Evolutionary conservation across 2,329 filamentous ascomycete genomes (phyloP).

Genomic region (Diaporthe australafricana): DNA sequence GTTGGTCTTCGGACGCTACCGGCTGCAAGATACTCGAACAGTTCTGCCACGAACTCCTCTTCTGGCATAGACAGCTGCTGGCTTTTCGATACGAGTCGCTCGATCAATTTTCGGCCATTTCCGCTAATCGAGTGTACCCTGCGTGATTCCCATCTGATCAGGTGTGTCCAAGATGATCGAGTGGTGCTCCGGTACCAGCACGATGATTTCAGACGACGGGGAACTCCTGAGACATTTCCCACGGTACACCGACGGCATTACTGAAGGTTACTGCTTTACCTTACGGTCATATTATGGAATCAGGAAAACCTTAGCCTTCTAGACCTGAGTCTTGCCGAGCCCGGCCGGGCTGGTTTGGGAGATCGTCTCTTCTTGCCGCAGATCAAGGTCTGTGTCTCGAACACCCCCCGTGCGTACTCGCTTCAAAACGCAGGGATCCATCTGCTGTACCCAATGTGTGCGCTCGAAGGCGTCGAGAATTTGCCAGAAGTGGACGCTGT

Average conservation of each 20-base stretch:
- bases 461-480: constrained; percentile 20
- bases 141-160: background rate
- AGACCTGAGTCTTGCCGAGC: background rate
- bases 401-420: background rate
- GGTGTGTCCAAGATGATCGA: background rate
- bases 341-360: background rate
- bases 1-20: background rate
- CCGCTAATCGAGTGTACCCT: too few species aligned
- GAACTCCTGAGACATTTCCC: background rate
- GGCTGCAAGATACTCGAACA: background rate
- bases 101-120: too few species aligned
- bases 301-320: background rate
- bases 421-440: background rate
- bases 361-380: background rate
- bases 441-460: constrained; percentile 4
- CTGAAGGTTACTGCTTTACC: background rate
- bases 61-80: background rate
- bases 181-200: background rate
- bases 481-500: constrained; percentile 25
- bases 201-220: background rate
- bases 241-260: background rate
- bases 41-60: background rate
- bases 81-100: background rate
- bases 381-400: constrained; percentile 6
- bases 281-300: background rate